phyloP scores from a whole-genome alignment of 768 basidiomycete genomes.

The Suillus paluster region DNA sequence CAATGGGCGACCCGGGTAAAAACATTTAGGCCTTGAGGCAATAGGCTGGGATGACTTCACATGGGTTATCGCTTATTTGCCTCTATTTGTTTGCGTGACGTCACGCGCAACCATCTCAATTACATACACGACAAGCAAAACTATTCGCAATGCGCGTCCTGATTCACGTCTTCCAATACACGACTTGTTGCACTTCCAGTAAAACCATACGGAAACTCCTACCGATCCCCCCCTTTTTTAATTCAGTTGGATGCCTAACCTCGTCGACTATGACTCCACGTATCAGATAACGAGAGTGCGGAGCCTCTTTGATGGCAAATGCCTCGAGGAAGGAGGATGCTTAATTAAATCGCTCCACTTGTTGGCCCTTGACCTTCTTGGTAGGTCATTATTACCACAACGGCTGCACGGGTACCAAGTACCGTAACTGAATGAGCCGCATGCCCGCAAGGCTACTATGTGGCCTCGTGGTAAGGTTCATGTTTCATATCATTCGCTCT shows the following conservation, averaged over 20 bases:
- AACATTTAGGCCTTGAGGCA: background rate
- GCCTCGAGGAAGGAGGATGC: constrained; percentile 7
- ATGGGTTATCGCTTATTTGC: constrained; percentile 12
- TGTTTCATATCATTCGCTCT: too few species aligned
- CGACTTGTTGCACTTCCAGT: background rate
- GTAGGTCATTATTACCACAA: background rate
- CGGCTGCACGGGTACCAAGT: background rate
- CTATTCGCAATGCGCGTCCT: background rate
- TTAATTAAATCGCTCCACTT: constrained; percentile 4
- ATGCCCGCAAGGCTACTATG: background rate
- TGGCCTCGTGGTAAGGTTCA: too few species aligned
- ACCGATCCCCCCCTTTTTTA: background rate
- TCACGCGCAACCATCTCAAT: constrained; percentile 21
- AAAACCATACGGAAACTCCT: background rate
- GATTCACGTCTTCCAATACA: background rate
- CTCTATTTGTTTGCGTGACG: constrained; percentile 27
- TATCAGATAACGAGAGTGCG: background rate
- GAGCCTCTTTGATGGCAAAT: constrained; percentile 2
- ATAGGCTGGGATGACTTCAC: background rate
- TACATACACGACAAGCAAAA: background rate
- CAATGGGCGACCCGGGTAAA: constrained; percentile 5
- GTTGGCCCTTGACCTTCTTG: background rate
- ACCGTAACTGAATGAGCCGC: background rate
- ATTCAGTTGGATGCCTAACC: background rate
- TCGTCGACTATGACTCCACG: background rate